Evolutionary conservation across 1,139 yeast genomes (phyloP).

Genomic region (Candida glucosophila): DNA sequence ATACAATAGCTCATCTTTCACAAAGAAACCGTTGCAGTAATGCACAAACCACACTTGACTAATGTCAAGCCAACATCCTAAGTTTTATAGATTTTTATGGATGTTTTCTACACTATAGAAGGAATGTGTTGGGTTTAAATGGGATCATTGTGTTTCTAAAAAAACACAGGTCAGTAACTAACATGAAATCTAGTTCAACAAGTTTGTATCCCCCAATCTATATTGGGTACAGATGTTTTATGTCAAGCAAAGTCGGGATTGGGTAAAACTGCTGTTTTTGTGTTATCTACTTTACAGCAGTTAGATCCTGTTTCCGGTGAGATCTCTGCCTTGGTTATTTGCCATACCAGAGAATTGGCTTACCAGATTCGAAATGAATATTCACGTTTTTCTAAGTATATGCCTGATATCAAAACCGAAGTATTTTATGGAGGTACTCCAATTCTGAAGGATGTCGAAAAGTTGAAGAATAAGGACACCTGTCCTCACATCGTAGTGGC

Average conservation of each 20-base stretch:
- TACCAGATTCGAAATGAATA: constrained; percentile 97
- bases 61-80: too few species aligned
- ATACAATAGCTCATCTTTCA: too few species aligned
- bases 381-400: constrained; percentile 93
- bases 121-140: too few species aligned
- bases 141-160: too few species aligned
- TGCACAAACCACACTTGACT: too few species aligned
- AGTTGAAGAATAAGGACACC: constrained; percentile 85
- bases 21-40: too few species aligned
- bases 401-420: constrained; percentile 96
- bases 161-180: too few species aligned
- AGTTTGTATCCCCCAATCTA: constrained; percentile 96
- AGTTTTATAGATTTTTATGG: too few species aligned
- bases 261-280: constrained; percentile 98
- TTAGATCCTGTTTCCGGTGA: constrained; percentile 97
- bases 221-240: constrained; percentile 93
- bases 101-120: too few species aligned
- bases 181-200: constrained; percentile 65
- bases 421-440: constrained; percentile 97
- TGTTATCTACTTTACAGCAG: constrained; percentile 91
- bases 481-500: constrained; percentile 97
- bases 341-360: constrained; percentile 98
- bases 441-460: constrained; percentile 77
- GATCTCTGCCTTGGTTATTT: constrained; percentile 85
- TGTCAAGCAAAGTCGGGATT: constrained; percentile 99